Base-by-base conservation (phyloP, 2,329 filamentous ascomycete genomes). In the Fusarium decemcellulare region DNA sequence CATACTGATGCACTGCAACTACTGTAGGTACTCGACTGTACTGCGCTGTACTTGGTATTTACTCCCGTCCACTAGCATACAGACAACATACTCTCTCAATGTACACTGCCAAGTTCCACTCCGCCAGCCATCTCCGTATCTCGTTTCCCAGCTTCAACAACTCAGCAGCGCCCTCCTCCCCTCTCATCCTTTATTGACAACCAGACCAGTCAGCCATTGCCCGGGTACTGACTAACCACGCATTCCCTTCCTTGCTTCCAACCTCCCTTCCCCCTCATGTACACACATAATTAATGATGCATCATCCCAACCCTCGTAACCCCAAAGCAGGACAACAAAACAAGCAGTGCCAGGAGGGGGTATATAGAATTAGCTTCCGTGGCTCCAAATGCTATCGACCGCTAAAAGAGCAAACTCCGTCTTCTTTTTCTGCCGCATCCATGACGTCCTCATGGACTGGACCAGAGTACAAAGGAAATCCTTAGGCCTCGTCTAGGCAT, bases 301-400 rank as follows among this genome's bases (percentile, higher is more conserved):
- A 62, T 67, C 63, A 43, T 63, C 56, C 64, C 67, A 61, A 59
- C 43, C 61, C 55, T 59, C 59, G 44, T 63, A 63, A 43, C 56
- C 53, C 46, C 40, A 60, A 68, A 60, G 51, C 51, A 50, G 52
- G 58, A 64, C 48, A 73, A 51, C 36, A n/a, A 66, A 72, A 65
- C 59, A 65, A 64, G 61, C 50, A 68, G 59, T 72, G 61, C 72
- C 72, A 69, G 71, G 71, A 74, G 62, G 63, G 65, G 72, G 72
- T 74, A 74, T 74, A 74, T 66, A 74, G 54, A 36, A 74, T 73
- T 74, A 73, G 44, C 63, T 74, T 74, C 72, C 72, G 27, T 73
- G 72, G 69, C 72, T 71, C 64, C 67, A 74, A 73, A 67, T 60
- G 59, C 61, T 64, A 61, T 61, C 53, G 37, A 61, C 59, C 54